Base-by-base conservation (phyloP, 1,284 basidiomycete species). In the Taiwanofungus camphoratus region DNA sequence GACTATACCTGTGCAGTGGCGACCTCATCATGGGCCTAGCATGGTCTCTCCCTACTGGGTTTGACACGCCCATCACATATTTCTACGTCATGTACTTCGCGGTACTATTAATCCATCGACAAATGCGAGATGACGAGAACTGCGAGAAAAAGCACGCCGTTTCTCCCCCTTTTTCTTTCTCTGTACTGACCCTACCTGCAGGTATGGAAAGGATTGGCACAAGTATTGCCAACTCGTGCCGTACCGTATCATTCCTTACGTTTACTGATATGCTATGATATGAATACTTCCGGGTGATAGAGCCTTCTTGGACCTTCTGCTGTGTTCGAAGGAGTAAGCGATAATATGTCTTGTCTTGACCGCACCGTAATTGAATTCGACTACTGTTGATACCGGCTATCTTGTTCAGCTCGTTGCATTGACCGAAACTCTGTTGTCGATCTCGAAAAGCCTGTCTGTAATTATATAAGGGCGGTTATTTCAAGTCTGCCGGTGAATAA, bases 11-110 rank as follows among this genome's bases (percentile, higher is more conserved):
- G n/a, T 19, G 23, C 49, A 87, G 85, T 46, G 92, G 91, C 33
- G 92, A 94, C 59, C 69, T 89, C 48, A 66, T 94, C 51, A 95
- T 95, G 92, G 85, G 79, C n/a, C 66, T 90, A 44, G 83, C 87
- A 0, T 99, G 95, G 94, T 96, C 86, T 54, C 76, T 99, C 12
- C 92, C 96, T 0, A 95, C 92, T 1, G 92, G 90, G 6, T 93
- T 97, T 66, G 69, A 77, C 36, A 92, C 92, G 0, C 94, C 94
- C 5, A 76, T 99, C 59, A 93, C 95, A 2, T 99, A 99, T 71
- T 99, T 95, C 70, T 99, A 99, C 63, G 77, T 92, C 32, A 64
- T 73, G 50, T 94, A 94, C 71, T 99, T 99, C 59, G 74, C 79
- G 5, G 79, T 96, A 16, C 79, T 99, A 21, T 82, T 99, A 46